These are phyloP conservation scores for Camelina neglecta DNA, from an alignment of 345 rosid species.

Conservation along the genomic window DNA sequence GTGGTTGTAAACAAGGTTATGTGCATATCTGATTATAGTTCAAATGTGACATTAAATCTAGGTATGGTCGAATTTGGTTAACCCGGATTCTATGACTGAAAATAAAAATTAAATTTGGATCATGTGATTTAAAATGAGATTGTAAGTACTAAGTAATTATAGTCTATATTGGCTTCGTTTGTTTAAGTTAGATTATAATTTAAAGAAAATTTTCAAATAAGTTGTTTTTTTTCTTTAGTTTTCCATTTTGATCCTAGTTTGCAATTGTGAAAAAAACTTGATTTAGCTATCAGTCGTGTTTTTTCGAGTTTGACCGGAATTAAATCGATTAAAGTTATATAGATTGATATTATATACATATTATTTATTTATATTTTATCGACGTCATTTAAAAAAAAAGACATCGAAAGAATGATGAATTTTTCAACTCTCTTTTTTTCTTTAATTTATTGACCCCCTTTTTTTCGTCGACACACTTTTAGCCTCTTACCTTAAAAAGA, in stretches of 20 bases:
- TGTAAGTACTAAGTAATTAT: background rate
- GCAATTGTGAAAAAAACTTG: too few species aligned
- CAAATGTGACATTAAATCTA: background rate
- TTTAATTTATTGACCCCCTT: background rate
- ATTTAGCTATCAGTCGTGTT: too few species aligned
- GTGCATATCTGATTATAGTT: background rate
- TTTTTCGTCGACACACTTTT: slow-evolving; percentile 39
- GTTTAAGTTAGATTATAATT: background rate
- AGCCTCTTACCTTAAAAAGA: slow-evolving; percentile 45
- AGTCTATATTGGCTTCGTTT: background rate
- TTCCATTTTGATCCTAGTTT: background rate
- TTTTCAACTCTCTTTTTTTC: background rate
- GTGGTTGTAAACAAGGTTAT: slow-evolving; percentile 21
- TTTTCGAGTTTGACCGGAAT: background rate
- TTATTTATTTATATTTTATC: background rate
- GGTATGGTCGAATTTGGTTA: background rate
- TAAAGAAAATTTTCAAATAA: too few species aligned
- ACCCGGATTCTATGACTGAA: background rate
- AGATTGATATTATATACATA: background rate
- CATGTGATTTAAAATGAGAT: too few species aligned
- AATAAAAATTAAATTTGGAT: too few species aligned
- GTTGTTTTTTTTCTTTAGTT: background rate
- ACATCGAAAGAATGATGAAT: slow-evolving; percentile 6
- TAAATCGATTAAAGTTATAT: background rate
- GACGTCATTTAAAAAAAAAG: background rate